phyloP scores from a whole-genome alignment of 2,329 filamentous ascomycete genomes.

The Talaromyces albobiverticillius region DNA sequence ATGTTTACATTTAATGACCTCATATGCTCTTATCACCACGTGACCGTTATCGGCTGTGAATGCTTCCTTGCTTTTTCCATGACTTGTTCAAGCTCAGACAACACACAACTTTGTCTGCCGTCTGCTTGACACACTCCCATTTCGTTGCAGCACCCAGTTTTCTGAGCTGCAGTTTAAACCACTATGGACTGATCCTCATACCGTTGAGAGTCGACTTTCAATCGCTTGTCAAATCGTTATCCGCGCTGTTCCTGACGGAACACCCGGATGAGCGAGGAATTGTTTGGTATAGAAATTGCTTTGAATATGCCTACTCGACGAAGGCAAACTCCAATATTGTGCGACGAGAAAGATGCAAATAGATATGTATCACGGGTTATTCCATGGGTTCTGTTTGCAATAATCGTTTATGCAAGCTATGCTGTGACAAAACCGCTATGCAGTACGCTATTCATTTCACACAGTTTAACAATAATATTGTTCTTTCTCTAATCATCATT shows the following conservation, averaged over 20 bases:
- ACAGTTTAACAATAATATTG: conserved; percentile 8
- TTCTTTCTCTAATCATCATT: not conserved
- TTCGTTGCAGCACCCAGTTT: not conserved
- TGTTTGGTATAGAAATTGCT: not conserved
- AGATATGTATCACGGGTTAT: conserved; percentile 64
- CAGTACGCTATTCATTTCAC: conserved; percentile 53
- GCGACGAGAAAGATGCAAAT: conserved; percentile 48
- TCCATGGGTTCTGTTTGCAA: conserved; percentile 64
- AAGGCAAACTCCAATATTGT: conserved; percentile 17
- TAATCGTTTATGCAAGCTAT: conserved; percentile 69
- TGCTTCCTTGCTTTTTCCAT: conserved; percentile 9
- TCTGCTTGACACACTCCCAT: too few relatives aligned
- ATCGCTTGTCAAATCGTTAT: not conserved
- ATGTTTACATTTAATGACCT: not conserved
- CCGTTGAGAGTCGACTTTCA: not conserved
- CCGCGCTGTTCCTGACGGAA: not conserved
- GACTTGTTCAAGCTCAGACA: too few relatives aligned
- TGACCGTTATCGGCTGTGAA: not conserved
- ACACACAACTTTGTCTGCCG: too few relatives aligned
- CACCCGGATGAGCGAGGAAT: not conserved
- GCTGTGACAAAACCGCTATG: conserved; percentile 66
- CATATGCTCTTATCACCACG: conserved; percentile 5
- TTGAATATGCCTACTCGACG: conserved; percentile 11
- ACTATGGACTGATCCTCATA: not conserved
- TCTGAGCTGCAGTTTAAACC: not conserved